Conservation (phyloP, 208 protist genomes). For the Porcisia hertigi region DNA sequence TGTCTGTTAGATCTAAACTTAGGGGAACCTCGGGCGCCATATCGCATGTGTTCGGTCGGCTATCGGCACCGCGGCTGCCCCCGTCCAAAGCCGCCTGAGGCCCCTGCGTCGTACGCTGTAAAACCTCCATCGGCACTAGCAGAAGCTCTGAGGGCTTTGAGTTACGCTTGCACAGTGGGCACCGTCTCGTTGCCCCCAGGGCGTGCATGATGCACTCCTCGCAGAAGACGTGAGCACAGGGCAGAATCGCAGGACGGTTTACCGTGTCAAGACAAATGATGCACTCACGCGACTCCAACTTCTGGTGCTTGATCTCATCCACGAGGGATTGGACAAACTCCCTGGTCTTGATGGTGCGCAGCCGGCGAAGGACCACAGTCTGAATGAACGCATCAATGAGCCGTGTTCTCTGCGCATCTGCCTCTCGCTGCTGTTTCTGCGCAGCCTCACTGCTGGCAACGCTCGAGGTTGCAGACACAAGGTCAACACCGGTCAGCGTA, state of each 20-base stretch:
- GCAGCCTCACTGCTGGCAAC: neutral
- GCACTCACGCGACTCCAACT: constrained; percentile 58
- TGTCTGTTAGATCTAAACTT: constrained; percentile 30
- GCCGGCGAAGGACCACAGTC: constrained; percentile 20
- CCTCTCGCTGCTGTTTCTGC: constrained; percentile 13
- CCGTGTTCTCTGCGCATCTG: constrained; percentile 7
- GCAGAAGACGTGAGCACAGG: constrained; percentile 85
- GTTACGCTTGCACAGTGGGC: constrained; percentile 59
- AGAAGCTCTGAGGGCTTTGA: constrained; percentile 35
- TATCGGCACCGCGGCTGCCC: neutral
- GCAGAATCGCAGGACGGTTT: constrained; percentile 58
- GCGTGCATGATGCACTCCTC: constrained; percentile 60
- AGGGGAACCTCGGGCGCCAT: constrained; percentile 11
- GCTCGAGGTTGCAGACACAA: neutral
- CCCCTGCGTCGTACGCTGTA: constrained; percentile 2
- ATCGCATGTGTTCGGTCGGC: neutral
- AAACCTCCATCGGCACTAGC: constrained; percentile 45
- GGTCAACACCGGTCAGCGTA: neutral
- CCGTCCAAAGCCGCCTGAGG: neutral
- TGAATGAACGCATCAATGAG: constrained; percentile 31
- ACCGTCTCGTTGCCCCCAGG: constrained; percentile 36
- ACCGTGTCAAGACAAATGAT: constrained; percentile 77
- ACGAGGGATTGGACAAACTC: constrained; percentile 61
- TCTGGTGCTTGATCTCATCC: constrained; percentile 38
- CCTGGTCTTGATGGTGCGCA: constrained; percentile 21